Percentiles rank a stretch among this genome's conserved stretches.
These are phyloP conservation scores for Haplosporangium gracile DNA, from an alignment of 192 early-diverging fungal genomes.

Conservation along the genomic window DNA sequence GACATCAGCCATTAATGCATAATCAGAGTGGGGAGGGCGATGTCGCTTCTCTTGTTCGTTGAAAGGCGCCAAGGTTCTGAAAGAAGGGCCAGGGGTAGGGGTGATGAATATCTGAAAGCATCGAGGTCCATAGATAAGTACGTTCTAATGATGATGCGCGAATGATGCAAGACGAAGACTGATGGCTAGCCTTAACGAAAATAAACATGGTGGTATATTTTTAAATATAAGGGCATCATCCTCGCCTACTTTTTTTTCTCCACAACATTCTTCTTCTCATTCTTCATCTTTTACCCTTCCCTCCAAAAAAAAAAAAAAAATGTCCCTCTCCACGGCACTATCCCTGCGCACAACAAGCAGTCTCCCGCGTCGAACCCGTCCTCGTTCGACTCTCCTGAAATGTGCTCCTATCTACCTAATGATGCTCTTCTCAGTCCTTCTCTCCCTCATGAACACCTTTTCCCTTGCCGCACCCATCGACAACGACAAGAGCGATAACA, in stretches of 20 bases:
- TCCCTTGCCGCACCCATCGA: conserved; percentile 6
- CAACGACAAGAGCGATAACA: neutral
- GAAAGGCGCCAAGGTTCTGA: neutral
- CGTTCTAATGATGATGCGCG: neutral
- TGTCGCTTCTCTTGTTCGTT: neutral
- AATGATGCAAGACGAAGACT: neutral
- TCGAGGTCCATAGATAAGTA: no score
- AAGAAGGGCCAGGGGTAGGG: neutral
- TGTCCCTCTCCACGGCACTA: neutral
- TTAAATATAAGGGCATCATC: neutral
- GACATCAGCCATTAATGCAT: neutral
- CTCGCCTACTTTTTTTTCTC: neutral
- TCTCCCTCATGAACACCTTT: conserved; percentile 16
- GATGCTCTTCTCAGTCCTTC: conserved; percentile 12
- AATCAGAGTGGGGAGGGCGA: no score
- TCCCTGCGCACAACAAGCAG: conserved; percentile 1
- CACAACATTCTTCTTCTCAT: neutral
- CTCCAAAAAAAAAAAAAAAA: neutral
- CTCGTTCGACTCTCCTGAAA: neutral
- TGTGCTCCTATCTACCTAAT: conserved; percentile 15
- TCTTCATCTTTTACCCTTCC: neutral
- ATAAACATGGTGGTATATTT: neutral
- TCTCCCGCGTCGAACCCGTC: conserved; percentile 3
- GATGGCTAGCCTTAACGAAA: neutral
- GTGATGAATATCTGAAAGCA: no score